Evolutionary conservation across 2,329 filamentous ascomycete species (phyloP).

Genomic region (Aspergillus alliaceus): DNA sequence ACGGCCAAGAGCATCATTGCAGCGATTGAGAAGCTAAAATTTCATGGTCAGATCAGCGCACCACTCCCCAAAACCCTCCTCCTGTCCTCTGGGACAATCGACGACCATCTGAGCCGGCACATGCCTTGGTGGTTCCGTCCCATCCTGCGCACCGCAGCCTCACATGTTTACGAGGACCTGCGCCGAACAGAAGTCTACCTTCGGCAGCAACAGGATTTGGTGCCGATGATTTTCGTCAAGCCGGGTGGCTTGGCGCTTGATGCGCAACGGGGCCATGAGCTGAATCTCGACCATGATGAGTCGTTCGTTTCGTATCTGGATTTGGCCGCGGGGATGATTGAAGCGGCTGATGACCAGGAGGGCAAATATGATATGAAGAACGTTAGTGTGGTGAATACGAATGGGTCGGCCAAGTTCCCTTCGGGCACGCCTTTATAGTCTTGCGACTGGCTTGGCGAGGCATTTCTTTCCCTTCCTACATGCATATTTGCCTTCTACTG

Average conservation of each 20-base stretch:
- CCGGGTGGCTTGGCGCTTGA: constrained; percentile 5
- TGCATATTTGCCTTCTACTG: too few relatives aligned
- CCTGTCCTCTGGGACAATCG: constrained; percentile 46
- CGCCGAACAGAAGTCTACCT: neutral
- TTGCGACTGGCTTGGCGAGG: too few relatives aligned
- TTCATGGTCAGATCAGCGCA: neutral
- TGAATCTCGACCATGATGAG: constrained; percentile 4
- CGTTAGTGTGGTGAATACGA: too few relatives aligned
- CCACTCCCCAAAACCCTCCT: constrained; percentile 46
- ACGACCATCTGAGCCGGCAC: constrained; percentile 32
- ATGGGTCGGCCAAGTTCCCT: too few relatives aligned
- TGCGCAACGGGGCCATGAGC: constrained; percentile 3
- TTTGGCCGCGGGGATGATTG: constrained; percentile 11
- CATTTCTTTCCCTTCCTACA: too few relatives aligned
- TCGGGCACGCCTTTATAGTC: too few relatives aligned
- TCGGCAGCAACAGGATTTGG: constrained; percentile 2
- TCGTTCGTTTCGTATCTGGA: constrained; percentile 9
- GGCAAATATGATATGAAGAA: constrained; percentile 7
- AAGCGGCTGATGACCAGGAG: constrained; percentile 1
- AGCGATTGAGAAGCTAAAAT: constrained; percentile 33
- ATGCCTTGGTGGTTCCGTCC: constrained; percentile 5
- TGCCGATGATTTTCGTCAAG: constrained; percentile 11
- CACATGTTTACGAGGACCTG: constrained; percentile 9
- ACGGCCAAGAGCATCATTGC: constrained; percentile 35
- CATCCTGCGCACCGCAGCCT: constrained; percentile 5